Percentiles rank a stretch among this genome's conserved stretches.
Evolutionary conservation across 495 filamentous ascomycete genomes (phyloP).

Genomic region (Aspergillus avenaceus): DNA sequence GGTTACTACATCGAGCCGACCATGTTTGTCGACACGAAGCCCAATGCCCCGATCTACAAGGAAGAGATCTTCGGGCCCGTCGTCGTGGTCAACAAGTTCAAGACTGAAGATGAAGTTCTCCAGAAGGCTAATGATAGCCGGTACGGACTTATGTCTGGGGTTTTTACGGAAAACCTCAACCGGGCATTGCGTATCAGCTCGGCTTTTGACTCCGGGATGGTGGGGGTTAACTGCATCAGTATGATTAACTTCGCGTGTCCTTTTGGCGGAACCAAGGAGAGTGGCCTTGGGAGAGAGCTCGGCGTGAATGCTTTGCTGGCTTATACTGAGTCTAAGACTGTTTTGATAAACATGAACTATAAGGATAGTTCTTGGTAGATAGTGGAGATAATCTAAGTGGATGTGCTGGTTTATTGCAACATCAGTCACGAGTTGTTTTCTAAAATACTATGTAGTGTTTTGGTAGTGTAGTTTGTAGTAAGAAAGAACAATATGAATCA

Average conservation of each 20-base stretch:
- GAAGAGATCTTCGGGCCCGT: slow-evolving; percentile 51
- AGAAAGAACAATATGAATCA: no score
- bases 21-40: slow-evolving; percentile 26
- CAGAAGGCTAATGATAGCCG: slow-evolving; percentile 36
- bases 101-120: slow-evolving; percentile 37
- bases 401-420: no score
- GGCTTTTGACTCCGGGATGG: slow-evolving; percentile 48
- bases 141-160: slow-evolving; percentile 37
- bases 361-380: no score
- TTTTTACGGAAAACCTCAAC: slow-evolving; percentile 51
- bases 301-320: slow-evolving; percentile 2
- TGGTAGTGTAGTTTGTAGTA: no score
- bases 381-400: no score
- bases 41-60: slow-evolving; percentile 29
- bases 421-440: no score
- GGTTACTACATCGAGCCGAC: slow-evolving; percentile 41
- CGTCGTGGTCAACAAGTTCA: slow-evolving; percentile 35
- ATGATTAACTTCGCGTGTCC: slow-evolving; percentile 19
- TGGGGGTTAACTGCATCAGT: slow-evolving; percentile 47
- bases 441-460: no score
- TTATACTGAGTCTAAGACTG: slow-evolving; percentile 4
- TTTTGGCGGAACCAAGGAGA: slow-evolving; percentile 48
- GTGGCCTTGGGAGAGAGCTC: slow-evolving; percentile 39
- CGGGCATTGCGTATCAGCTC: slow-evolving; percentile 45
- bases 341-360: slow-evolving; percentile 5